Evolutionary conservation across 192 early-diverging fungal species (phyloP), one percentile per base, ranked within the genome.

Genomic region (Paraglomus occultum): DNA sequence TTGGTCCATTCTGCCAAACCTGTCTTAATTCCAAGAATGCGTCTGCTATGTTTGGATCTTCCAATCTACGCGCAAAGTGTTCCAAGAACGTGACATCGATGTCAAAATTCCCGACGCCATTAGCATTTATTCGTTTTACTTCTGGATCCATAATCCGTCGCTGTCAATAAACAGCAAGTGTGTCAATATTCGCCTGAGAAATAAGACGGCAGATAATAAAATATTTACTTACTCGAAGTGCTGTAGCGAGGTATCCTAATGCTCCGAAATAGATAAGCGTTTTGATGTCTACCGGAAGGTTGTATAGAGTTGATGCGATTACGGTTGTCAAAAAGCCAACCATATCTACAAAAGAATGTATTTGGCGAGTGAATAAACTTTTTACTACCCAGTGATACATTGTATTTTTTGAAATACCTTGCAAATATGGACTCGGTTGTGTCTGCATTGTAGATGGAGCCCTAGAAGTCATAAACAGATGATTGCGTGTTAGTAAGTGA

Each of bases 71-170:
- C 4, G 88, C 83, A 76, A 92, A 93, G 14, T 83, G 77, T 71
- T 95, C 92, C 18, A 95, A 70, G 60, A 87, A 94, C 40, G 70
- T 65, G 20, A 95, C 74, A 76, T 93, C 92, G 17, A 76, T 77
- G 64, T 89, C 84, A 68, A 93, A 84, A 42, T 81, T 81, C 18
- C 82, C 69, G 6, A 94, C 63, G 58, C 83, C 84, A 52, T 81
- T 74, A 20, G 80, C 70, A 43, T 81, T 90, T 53, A 94, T 79
- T 49, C 77, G 77, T 70, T 83, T 85, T 4, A 88, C 80, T 20
- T 80, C 82, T 8, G 90, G 84, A 48, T 73, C 74, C 9, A 89
- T 72, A 31, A 93, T 74, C 8, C 92, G 67, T 46, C 68, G 67
- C 88, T 89, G 50, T 15, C 51, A 23, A 53, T n/a, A 20, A 71